Evolutionary conservation across 2,329 filamentous ascomycete species (phyloP), one percentile per base, ranked within the genome.

Genomic region (Fusarium phyllophilum): DNA sequence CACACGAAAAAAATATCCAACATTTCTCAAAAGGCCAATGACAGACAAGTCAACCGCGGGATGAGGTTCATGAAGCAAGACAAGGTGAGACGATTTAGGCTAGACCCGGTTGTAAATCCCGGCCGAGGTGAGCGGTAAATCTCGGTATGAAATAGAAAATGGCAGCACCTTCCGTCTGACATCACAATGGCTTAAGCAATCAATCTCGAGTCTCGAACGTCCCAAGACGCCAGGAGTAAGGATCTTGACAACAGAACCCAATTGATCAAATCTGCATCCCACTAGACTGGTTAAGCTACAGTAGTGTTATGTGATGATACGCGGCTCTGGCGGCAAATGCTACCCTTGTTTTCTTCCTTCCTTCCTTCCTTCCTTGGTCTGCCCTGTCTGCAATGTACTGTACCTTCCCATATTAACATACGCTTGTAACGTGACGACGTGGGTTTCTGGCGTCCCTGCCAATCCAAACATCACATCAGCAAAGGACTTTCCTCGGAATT

Each of bases 41-140:
- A 52, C 31, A 62, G 41, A 36, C 34, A 60, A 67, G 31, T 51
- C 36, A 38, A 42, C 29, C 41, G 54, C 54, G 56, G 71, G 72
- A 66, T 68, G 63, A 60, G 49, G 54, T 68, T 49, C 46, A 46
- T 55, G 44, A 54, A 62, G 42, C 59, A 46, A 66, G 60, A 69
- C 68, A 78, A 76, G 76, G 76, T 78, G 74, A 78, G 76, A 73
- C 76, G 41, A 75, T 70, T 77, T 70, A 66, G 76, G 73, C 68
- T 78, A 78, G 74, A 64, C 62, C 64, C 71, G 67, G 67, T 56
- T 77, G 64, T 41, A 18, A 56, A 68, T 59, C 67, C 75, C 70
- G 70, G 70, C 64, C 66, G 60, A 66, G 58, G 44, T 66, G 62
- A 54, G 49, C 39, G 58, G 41, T 65, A 41, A 38, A 63, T 70